Evolutionary conservation across 2,329 filamentous ascomycete genomes (phyloP).

Genomic region (Beauveria medogensis): DNA sequence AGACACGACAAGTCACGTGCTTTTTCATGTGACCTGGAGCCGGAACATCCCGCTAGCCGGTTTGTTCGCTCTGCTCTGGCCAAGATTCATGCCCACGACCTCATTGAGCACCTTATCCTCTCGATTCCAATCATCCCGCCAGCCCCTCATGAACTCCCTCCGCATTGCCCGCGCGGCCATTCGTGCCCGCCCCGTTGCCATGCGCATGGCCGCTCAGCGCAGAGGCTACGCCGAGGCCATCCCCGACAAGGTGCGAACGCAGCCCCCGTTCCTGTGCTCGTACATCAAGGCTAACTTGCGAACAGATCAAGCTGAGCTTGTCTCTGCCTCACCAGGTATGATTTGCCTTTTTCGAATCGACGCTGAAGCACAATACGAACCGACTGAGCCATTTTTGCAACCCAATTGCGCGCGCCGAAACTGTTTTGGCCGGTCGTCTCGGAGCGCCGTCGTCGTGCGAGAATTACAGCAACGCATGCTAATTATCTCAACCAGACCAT

Average conservation of each 20-base stretch:
- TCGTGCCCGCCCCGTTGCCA: conserved; percentile 68
- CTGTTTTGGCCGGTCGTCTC: conserved; percentile 12
- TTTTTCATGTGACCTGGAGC: conserved; percentile 21
- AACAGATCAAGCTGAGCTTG: conserved; percentile 90
- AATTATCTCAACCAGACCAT: conserved; percentile 57
- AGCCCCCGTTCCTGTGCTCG: conserved; percentile 17
- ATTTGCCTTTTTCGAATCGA: conserved; percentile 13
- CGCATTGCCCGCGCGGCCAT: conserved; percentile 86
- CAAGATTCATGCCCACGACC: conserved; percentile 41
- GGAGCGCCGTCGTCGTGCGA: conserved; percentile 5
- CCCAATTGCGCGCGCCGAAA: conserved; percentile 19
- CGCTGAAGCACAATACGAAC: not conserved
- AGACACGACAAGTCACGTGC: conserved; percentile 21
- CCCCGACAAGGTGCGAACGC: conserved; percentile 58
- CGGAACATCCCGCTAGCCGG: conserved; percentile 35
- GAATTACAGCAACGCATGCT: conserved; percentile 22
- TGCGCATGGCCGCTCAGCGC: conserved; percentile 70
- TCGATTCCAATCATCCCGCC: conserved; percentile 37
- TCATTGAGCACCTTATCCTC: conserved; percentile 35
- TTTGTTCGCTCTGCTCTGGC: conserved; percentile 31
- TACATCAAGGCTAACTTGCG: conserved; percentile 17
- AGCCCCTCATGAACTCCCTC: conserved; percentile 79
- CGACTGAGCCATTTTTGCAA: conserved; percentile 17
- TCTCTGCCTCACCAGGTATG: conserved; percentile 97
- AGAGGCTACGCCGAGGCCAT: conserved; percentile 87